Percentiles rank a stretch among this genome's conserved stretches.
Evolutionary conservation across 2,329 filamentous ascomycete species (phyloP).

Genomic region (Davidsoniella eucalypti): DNA sequence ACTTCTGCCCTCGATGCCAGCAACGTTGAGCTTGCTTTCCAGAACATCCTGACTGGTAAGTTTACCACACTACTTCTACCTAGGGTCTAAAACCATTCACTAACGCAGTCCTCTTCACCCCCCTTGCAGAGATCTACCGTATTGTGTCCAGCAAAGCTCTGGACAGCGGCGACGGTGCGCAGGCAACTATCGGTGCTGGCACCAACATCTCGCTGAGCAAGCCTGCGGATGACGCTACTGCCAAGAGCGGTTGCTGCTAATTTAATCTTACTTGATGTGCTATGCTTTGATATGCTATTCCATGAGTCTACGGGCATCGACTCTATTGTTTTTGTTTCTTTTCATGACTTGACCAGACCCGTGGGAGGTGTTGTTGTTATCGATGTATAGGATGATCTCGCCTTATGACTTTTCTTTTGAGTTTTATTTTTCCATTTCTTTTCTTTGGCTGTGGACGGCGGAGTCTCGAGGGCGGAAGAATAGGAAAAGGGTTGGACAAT

Average conservation of each 20-base stretch:
- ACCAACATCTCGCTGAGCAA: slow-evolving; percentile 79
- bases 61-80: slow-evolving; percentile 9
- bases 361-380: not conserved
- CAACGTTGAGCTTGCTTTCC: slow-evolving; percentile 98
- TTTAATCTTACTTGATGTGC: slow-evolving; percentile 16
- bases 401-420: not conserved
- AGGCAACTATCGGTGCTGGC: slow-evolving; percentile 64
- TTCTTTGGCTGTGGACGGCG: not conserved
- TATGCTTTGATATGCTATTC: slow-evolving; percentile 11
- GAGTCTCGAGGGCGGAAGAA: not conserved
- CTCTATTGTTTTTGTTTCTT: slow-evolving; percentile 7
- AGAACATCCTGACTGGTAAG: slow-evolving; percentile 96
- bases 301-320: slow-evolving; percentile 1
- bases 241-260: slow-evolving; percentile 69
- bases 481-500: no score
- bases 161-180: slow-evolving; percentile 69
- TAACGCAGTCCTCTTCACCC: not conserved
- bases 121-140: slow-evolving; percentile 76
- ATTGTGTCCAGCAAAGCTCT: slow-evolving; percentile 97
- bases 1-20: slow-evolving; percentile 96
- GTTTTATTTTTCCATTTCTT: not conserved
- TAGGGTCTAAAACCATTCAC: not conserved
- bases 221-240: slow-evolving; percentile 56
- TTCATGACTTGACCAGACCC: not conserved
- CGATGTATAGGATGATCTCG: no score